Percentiles rank a stretch among this genome's conserved stretches.
phyloP scores from a whole-genome alignment of 129 eudicot species.

The Pseudognaphalium luteoalbum region DNA sequence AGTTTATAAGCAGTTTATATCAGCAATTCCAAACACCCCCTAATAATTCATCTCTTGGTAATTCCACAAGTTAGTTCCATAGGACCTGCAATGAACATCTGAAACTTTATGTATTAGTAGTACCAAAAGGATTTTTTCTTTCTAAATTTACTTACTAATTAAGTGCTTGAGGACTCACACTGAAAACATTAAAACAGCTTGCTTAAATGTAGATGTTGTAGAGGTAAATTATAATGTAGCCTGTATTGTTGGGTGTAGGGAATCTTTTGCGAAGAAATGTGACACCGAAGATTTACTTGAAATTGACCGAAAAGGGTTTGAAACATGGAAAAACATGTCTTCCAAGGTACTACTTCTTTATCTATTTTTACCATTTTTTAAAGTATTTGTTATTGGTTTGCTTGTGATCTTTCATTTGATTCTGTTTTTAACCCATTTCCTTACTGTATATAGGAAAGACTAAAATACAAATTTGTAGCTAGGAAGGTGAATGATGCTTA shows the following conservation, averaged over 20 bases:
- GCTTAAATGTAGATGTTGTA: background rate
- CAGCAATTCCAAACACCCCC: too few relatives aligned
- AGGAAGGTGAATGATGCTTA: conserved; percentile 45
- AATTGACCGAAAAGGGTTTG: conserved; percentile 49
- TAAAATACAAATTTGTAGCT: conserved; percentile 42
- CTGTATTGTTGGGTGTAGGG: conserved; percentile 45
- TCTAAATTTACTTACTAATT: background rate
- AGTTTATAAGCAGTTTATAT: too few relatives aligned
- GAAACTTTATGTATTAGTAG: background rate
- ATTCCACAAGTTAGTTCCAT: too few relatives aligned
- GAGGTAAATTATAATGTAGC: background rate
- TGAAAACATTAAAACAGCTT: background rate
- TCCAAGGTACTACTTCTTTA: conserved; percentile 29
- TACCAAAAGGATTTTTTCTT: background rate
- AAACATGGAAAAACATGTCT: conserved; percentile 62
- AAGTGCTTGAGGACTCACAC: background rate
- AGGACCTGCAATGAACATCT: background rate
- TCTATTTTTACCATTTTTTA: too few relatives aligned
- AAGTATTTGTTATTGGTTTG: background rate
- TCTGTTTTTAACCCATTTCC: background rate
- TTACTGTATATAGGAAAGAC: conserved; percentile 48
- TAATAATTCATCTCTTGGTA: too few relatives aligned
- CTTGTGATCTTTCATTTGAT: background rate
- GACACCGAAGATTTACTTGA: conserved; percentile 34
- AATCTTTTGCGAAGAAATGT: conserved; percentile 45